A percentile compares a stretch with the other conserved stretches of the same genome.
phyloP scores from a whole-genome alignment of 2,329 filamentous ascomycete genomes.

The Fusarium camptoceras region DNA sequence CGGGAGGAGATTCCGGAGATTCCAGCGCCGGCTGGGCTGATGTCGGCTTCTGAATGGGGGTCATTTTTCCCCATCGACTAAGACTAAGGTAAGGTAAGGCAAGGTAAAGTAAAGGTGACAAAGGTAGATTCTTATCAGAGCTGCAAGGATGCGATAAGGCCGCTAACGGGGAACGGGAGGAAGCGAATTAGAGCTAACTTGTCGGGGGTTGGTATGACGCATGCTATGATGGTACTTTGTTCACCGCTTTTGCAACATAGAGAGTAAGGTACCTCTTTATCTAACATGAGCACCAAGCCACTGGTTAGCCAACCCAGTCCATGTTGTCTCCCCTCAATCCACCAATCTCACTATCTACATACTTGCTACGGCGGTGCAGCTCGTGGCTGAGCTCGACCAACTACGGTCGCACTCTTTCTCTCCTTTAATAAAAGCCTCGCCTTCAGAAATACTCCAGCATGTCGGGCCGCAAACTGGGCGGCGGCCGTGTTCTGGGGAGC shows the following conservation, averaged over 20 bases:
- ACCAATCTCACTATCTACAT: conserved; percentile 33
- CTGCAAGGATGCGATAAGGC: conserved; percentile 38
- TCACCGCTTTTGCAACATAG: neutral
- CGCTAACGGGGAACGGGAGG: conserved; percentile 35
- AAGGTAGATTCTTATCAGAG: conserved; percentile 33
- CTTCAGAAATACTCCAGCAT: conserved; percentile 59
- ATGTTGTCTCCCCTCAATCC: conserved; percentile 26
- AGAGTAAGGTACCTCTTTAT: conserved; percentile 30
- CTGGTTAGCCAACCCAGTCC: conserved; percentile 10
- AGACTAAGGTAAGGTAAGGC: conserved; percentile 16
- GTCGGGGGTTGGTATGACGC: conserved; percentile 7
- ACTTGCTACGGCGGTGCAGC: conserved; percentile 43
- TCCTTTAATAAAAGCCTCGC: neutral
- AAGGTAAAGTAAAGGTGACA: conserved; percentile 30
- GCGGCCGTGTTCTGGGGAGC: conserved; percentile 89
- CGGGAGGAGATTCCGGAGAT: conserved; percentile 41
- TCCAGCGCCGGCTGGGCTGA: conserved; percentile 42
- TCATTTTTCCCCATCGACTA: conserved; percentile 39
- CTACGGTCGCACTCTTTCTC: conserved; percentile 48
- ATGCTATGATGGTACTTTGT: conserved; percentile 28
- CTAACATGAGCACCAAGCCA: conserved; percentile 18
- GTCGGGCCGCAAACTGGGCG: conserved; percentile 88
- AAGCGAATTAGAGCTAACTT: conserved; percentile 34
- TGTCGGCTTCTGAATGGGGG: conserved; percentile 40
- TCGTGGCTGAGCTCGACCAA: conserved; percentile 52